phyloP scores from a whole-genome alignment of 768 basidiomycete genomes.

The Boletus subparvulus region DNA sequence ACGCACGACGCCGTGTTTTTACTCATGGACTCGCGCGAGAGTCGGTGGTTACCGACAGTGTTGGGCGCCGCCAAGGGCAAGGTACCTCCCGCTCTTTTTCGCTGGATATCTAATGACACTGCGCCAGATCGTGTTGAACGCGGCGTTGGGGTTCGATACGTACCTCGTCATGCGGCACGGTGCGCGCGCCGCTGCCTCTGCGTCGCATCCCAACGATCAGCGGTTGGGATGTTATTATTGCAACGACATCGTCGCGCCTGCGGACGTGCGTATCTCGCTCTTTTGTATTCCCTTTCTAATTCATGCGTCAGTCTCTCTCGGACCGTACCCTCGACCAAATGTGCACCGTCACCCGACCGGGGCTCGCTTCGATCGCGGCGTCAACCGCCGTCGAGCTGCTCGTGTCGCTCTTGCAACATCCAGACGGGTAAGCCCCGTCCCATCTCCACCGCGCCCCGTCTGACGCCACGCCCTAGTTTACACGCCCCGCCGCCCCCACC shows the following conservation, averaged over 20 bases:
- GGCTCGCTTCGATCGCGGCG: slow-evolving; percentile 88
- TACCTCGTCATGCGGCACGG: slow-evolving; percentile 98
- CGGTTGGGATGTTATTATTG: slow-evolving; percentile 95
- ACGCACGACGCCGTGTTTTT: slow-evolving; percentile 89
- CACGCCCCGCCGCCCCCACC: slow-evolving; percentile 72
- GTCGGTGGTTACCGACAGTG: slow-evolving; percentile 93
- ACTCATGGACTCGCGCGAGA: slow-evolving; percentile 98
- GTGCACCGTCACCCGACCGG: slow-evolving; percentile 98
- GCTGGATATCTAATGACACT: neutral
- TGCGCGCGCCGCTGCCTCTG: slow-evolving; percentile 41
- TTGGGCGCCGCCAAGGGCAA: slow-evolving; percentile 83
- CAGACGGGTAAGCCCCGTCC: slow-evolving; percentile 60
- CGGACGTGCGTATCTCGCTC: slow-evolving; percentile 61
- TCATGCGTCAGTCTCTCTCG: slow-evolving; percentile 54
- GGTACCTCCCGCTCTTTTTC: slow-evolving; percentile 37
- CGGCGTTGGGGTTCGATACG: slow-evolving; percentile 92
- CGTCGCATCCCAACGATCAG: slow-evolving; percentile 24
- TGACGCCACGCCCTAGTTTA: slow-evolving; percentile 19
- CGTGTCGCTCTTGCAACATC: slow-evolving; percentile 86
- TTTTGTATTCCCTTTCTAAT: too few species aligned
- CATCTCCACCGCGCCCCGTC: neutral
- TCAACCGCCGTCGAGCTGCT: slow-evolving; percentile 92
- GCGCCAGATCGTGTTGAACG: slow-evolving; percentile 83
- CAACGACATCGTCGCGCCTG: slow-evolving; percentile 95
- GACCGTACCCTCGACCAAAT: slow-evolving; percentile 97